Conservation (phyloP, 257 asterid genomes). For the Rauvolfia tetraphylla region DNA sequence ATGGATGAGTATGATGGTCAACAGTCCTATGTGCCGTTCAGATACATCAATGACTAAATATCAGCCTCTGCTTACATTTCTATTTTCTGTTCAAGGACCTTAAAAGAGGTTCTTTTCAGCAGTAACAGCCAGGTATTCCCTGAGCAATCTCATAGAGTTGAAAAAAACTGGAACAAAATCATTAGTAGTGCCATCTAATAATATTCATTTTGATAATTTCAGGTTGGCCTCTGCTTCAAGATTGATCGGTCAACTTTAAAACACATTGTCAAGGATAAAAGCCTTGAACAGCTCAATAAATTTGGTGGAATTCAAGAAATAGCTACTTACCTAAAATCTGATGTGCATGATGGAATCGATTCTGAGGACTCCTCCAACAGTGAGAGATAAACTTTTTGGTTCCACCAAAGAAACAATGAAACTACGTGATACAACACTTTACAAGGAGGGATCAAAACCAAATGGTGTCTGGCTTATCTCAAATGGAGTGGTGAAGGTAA, state of each 20-base stretch:
- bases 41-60: no score
- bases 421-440: no score
- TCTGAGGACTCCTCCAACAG: constrained; percentile 17
- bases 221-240: not conserved
- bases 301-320: constrained; percentile 33
- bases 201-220: not conserved
- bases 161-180: not conserved
- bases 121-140: not conserved
- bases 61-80: constrained; percentile 10
- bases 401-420: no score
- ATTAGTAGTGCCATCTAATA: not conserved
- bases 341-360: constrained; percentile 20
- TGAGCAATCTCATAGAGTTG: not conserved
- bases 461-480: no score
- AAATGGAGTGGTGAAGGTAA: no score
- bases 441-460: no score
- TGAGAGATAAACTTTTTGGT: constrained; percentile 25
- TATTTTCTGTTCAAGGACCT: constrained; percentile 8
- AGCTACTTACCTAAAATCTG: constrained; percentile 15
- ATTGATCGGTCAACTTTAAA: constrained; percentile 17
- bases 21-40: no score
- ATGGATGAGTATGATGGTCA: no score
- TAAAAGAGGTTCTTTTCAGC: not conserved
- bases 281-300: constrained; percentile 14
- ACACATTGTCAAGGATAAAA: constrained; percentile 28